Evolutionary conservation across 176 grass and related monocot species (phyloP).

Genomic region (Avena eriantha): DNA sequence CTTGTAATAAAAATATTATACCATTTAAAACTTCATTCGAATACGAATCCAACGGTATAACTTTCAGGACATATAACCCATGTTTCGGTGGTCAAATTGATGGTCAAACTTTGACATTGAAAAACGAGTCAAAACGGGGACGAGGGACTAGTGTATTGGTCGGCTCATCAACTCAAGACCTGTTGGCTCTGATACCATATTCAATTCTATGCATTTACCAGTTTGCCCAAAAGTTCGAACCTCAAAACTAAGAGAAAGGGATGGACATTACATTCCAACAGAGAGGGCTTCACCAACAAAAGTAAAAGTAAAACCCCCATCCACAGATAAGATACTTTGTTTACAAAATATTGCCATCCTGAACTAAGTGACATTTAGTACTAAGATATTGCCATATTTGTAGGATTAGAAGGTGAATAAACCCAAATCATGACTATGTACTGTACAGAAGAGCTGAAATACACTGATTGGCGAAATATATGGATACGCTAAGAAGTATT

Average conservation of each 20-base stretch:
- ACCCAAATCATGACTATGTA: constrained; percentile 4
- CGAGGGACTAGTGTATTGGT: background rate
- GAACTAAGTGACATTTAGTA: constrained; percentile 14
- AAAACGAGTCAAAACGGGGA: no score
- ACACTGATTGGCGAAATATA: background rate
- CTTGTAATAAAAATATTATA: no score
- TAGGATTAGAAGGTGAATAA: constrained; percentile 3
- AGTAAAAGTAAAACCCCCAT: constrained; percentile 8
- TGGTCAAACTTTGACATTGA: no score
- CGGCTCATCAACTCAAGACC: background rate
- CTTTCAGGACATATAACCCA: no score
- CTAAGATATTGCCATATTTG: background rate
- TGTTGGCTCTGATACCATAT: no score
- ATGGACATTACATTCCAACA: background rate
- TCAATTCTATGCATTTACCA: no score
- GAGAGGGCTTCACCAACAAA: background rate
- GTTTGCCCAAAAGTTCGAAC: background rate
- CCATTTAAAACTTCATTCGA: no score
- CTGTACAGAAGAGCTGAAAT: background rate
- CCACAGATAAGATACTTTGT: background rate
- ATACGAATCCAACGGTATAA: no score
- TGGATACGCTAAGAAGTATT: constrained; percentile 16
- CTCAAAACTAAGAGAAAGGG: background rate
- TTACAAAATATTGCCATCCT: background rate
- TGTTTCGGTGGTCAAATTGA: no score